Evolutionary conservation across 176 grass and related monocot genomes (phyloP), one percentile per base, ranked within the genome.

Genomic region (Thinopyrum elongatum): DNA sequence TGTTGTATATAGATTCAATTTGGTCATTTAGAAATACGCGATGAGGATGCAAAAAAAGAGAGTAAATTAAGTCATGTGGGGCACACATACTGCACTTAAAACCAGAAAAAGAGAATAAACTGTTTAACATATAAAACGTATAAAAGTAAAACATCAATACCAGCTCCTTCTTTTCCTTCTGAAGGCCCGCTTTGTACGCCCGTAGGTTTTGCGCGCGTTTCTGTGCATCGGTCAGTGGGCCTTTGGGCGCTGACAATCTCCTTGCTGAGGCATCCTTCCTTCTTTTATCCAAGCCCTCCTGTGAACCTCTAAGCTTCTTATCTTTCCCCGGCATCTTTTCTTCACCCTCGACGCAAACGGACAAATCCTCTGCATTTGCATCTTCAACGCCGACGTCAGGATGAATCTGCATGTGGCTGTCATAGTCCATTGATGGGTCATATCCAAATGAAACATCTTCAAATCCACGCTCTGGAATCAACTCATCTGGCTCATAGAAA

Each of bases 121-220:
- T 59, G 69, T 64, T 33, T 77, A 86, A 57, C 33, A 17, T 29
- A 31, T 21, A 58, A 17, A 65, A 72, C 25, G 30, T 11, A 42
- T 41, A 21, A 22, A 69, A 26, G 13, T 33, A 83, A 82, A 87
- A 72, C 19, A 53, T 33, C 38, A 53, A 28, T 85, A 97, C 97
- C 94, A 91, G 84, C 70, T 99, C 94, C 81, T 99, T 99, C 88
- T 97, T 99, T 72, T 88, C 42, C 88, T 97, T 99, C 47, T 93
- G 92, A 83, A 99, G 94, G 75, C 96, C 89, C 10, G 86, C 90
- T 89, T 99, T 99, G 42, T 92, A 97, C 34, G 88, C 87, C 41
- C 94, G 90, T 71, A 99, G 36, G 44, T 99, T 94, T 34, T 97
- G 93, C 23, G 97, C 97, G 28, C 97, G 92, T 77, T 99, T 99